Conservation (phyloP, 1,284 basidiomycete species). For the Crucibulum cyathiforme region DNA sequence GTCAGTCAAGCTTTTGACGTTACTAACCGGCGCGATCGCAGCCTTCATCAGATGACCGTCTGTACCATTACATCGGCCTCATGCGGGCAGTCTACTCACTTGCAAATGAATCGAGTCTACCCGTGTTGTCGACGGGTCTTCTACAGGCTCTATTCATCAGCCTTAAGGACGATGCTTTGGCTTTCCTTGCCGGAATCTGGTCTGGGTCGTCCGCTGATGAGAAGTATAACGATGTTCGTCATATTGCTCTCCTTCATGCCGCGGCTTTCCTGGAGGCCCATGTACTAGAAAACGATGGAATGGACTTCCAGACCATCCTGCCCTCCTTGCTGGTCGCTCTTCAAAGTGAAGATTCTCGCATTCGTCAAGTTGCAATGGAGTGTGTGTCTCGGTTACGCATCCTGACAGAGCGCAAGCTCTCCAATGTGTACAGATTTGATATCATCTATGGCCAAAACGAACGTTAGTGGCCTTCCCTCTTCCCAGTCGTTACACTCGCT, state of each 20-base stretch:
- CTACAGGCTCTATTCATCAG: conserved; percentile 73
- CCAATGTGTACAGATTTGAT: conserved; percentile 82
- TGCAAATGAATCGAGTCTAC: conserved; percentile 57
- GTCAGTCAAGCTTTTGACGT: neutral
- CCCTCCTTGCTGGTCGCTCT: conserved; percentile 79
- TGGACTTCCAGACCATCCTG: conserved; percentile 88
- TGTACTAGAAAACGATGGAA: conserved; percentile 51
- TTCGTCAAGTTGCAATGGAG: conserved; percentile 70
- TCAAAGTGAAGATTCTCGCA: conserved; percentile 55
- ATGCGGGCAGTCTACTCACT: conserved; percentile 68
- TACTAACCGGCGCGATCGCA: conserved; percentile 4
- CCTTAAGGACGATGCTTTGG: conserved; percentile 75
- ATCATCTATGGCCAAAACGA: conserved; percentile 78
- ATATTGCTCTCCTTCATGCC: conserved; percentile 65
- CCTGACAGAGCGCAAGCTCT: conserved; percentile 51
- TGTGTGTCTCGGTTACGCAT: conserved; percentile 61
- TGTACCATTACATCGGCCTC: conserved; percentile 56
- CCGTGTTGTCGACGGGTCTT: conserved; percentile 59
- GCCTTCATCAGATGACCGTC: conserved; percentile 31
- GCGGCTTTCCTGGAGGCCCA: conserved; percentile 83
- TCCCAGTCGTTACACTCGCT: neutral
- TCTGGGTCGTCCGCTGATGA: conserved; percentile 28
- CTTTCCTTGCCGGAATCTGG: conserved; percentile 83
- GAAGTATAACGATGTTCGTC: conserved; percentile 20
- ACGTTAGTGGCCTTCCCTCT: conserved; percentile 47